These are phyloP conservation scores for Piper betle DNA, from an alignment of 164 flowering plant species.

Conservation along the genomic window DNA sequence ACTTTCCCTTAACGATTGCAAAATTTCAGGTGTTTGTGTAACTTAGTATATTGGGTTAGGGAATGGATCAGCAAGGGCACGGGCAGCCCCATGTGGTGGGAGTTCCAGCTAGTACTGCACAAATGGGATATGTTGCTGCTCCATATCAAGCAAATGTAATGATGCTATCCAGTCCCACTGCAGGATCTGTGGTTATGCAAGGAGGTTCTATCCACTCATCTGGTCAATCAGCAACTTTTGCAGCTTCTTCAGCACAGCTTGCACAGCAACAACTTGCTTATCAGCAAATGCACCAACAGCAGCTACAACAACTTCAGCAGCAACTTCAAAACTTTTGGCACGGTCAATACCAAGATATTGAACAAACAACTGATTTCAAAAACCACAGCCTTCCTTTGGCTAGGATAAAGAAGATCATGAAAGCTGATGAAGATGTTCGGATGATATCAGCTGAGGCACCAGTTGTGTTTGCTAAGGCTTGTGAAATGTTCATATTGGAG, in stretches of 20 bases:
- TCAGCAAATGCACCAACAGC: constrained; percentile 65
- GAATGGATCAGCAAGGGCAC: constrained; percentile 56
- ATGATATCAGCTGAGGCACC: constrained; percentile 92
- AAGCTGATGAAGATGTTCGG: constrained; percentile 77
- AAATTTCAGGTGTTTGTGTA: background rate
- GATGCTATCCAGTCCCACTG: constrained; percentile 15
- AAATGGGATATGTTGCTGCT: constrained; percentile 26
- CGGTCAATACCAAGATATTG: constrained; percentile 53
- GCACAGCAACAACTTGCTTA: constrained; percentile 53
- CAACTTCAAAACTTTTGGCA: constrained; percentile 65
- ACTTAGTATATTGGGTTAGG: background rate
- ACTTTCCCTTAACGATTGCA: too few relatives aligned
- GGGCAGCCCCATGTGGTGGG: constrained; percentile 30
- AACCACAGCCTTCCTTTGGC: constrained; percentile 78
- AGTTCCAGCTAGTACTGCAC: constrained; percentile 26
- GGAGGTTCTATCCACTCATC: background rate
- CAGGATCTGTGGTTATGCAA: constrained; percentile 1
- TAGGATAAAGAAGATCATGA: constrained; percentile 79
- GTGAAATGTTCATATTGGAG: constrained; percentile 81
- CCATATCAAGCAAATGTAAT: constrained; percentile 41
- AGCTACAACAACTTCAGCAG: constrained; percentile 53
- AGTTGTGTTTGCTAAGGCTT: constrained; percentile 64
- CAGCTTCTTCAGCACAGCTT: constrained; percentile 31
- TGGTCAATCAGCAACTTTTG: background rate
- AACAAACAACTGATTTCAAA: constrained; percentile 56